phyloP scores from a whole-genome alignment of 2,329 filamentous ascomycete species.

The Penicillium brasilianum region DNA sequence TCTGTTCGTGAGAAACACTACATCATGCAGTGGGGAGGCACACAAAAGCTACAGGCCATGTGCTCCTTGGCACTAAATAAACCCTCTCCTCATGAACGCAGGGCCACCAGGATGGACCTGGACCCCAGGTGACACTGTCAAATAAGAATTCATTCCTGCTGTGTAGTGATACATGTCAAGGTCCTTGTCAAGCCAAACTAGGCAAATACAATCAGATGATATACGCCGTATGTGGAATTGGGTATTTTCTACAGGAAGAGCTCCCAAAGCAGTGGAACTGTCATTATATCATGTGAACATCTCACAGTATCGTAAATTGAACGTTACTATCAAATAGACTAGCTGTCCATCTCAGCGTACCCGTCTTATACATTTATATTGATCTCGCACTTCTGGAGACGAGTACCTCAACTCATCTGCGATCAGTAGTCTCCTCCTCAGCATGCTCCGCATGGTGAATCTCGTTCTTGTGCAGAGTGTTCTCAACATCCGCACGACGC shows the following conservation, averaged over 20 bases:
- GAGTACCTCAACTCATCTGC: not conserved
- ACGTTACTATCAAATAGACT: not conserved
- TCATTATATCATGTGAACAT: conserved; percentile 36
- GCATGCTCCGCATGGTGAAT: conserved; percentile 30
- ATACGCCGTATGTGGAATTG: too few species aligned
- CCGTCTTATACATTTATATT: not conserved
- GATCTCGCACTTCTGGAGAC: not conserved
- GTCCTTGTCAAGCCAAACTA: too few species aligned
- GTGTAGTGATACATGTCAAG: too few species aligned
- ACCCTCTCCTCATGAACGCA: too few species aligned
- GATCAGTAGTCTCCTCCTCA: conserved; percentile 14
- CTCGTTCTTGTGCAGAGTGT: conserved; percentile 34
- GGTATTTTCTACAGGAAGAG: not conserved
- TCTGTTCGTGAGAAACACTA: too few species aligned
- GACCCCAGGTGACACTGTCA: too few species aligned
- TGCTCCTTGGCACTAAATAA: too few species aligned
- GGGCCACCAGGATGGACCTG: too few species aligned
- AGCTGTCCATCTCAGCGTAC: not conserved
- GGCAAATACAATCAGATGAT: not conserved
- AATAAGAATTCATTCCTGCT: too few species aligned
- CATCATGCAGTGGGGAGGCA: too few species aligned
- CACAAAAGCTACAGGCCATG: too few species aligned
- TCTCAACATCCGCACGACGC: conserved; percentile 33
- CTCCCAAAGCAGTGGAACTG: not conserved
- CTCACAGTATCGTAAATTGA: not conserved